phyloP scores from a whole-genome alignment of 140 eudicot genomes.

The Ambrosia hybrid region DNA sequence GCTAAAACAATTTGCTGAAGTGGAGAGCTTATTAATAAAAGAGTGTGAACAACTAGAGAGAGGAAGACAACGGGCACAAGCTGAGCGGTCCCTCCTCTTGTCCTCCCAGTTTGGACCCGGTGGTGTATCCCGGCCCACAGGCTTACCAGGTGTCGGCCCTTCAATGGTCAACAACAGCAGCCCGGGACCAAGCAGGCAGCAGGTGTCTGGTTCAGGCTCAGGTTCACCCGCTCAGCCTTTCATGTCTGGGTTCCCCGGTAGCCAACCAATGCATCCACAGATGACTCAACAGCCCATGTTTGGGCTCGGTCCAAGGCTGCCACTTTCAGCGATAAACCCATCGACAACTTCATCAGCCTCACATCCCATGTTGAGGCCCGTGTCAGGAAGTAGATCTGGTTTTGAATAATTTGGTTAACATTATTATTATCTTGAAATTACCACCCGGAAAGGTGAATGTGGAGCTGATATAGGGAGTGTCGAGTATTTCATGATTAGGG shows the following conservation, averaged over 20 bases:
- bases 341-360: conserved; percentile 60
- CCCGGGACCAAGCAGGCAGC: conserved; percentile 56
- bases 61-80: conserved; percentile 66
- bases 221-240: conserved; percentile 57
- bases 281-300: conserved; percentile 64
- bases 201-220: conserved; percentile 24
- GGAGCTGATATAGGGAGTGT: conserved; percentile 14
- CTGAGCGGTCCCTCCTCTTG: conserved; percentile 59
- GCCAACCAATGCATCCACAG: conserved; percentile 64
- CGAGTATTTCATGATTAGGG: conserved; percentile 28
- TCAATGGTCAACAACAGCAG: conserved; percentile 41
- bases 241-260: conserved; percentile 58
- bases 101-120: conserved; percentile 53
- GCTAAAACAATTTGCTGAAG: conserved; percentile 94
- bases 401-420: conserved; percentile 37
- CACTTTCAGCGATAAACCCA: conserved; percentile 73
- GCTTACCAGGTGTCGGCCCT: conserved; percentile 47
- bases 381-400: conserved; percentile 53
- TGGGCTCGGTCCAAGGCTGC: conserved; percentile 76
- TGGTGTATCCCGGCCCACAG: conserved; percentile 47
- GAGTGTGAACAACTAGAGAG: conserved; percentile 93
- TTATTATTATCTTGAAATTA: conserved; percentile 1
- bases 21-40: conserved; percentile 83
- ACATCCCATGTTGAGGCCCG: conserved; percentile 53
- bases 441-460: conserved; percentile 7